Conservation (phyloP, 495 filamentous ascomycete genomes). For the Hypoxylon fuscum region DNA sequence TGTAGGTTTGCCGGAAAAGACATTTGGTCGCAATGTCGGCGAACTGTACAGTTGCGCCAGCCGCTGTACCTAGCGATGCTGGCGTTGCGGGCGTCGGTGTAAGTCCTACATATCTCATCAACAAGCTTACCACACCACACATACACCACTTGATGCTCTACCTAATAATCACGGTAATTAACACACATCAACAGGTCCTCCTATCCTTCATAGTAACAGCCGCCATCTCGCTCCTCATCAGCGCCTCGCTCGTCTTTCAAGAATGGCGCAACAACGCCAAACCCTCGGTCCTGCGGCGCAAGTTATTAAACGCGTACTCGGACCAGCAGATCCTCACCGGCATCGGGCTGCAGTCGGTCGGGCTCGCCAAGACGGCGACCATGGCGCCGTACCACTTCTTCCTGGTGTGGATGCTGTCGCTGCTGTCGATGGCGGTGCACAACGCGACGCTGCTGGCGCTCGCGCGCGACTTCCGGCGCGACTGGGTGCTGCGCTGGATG, state of each 20-base stretch:
- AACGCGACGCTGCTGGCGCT: constrained; percentile 64
- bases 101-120: constrained; percentile 37
- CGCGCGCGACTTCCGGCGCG: constrained; percentile 66
- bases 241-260: constrained; percentile 58
- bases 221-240: constrained; percentile 51
- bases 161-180: neutral
- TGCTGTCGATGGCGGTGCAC: constrained; percentile 66
- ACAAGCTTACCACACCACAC: neutral
- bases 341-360: constrained; percentile 65
- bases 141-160: too few relatives aligned
- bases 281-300: constrained; percentile 57
- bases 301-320: constrained; percentile 64
- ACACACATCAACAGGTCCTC: constrained; percentile 52
- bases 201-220: constrained; percentile 69
- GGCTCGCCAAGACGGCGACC: constrained; percentile 57
- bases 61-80: constrained; percentile 56
- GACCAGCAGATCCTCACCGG: constrained; percentile 70
- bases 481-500: constrained; percentile 69
- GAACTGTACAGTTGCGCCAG: constrained; percentile 59
- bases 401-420: constrained; percentile 67
- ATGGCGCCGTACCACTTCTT: constrained; percentile 70
- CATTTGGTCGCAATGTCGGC: constrained; percentile 27
- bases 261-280: constrained; percentile 49
- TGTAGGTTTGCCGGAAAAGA: neutral
- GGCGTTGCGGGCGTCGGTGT: constrained; percentile 67